These are phyloP conservation scores for Dimargaris xerosporica DNA, from an alignment of 192 early-diverging fungal species.

Conservation along the genomic window DNA sequence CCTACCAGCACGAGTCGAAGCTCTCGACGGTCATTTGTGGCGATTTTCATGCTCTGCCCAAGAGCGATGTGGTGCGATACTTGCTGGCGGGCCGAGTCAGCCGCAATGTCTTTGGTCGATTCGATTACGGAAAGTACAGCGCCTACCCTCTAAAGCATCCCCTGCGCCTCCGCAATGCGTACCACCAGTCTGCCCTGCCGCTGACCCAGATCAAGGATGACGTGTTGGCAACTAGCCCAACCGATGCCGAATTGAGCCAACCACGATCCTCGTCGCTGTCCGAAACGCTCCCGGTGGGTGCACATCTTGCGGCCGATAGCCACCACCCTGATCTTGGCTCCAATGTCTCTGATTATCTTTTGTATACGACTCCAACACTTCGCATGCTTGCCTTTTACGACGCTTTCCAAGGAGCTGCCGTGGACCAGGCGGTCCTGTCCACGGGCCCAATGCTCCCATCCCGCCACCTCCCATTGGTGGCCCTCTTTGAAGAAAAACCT, in stretches of 20 bases:
- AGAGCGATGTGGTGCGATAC: conserved; percentile 11
- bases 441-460: too few relatives aligned
- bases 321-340: not conserved
- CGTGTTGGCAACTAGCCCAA: not conserved
- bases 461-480: conserved; percentile 8
- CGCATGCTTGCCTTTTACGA: conserved; percentile 13
- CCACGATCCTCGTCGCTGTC: too few relatives aligned
- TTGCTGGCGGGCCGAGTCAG: conserved; percentile 11
- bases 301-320: not conserved
- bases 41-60: conserved; percentile 9
- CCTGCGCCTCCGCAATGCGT: conserved; percentile 8
- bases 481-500: conserved; percentile 10
- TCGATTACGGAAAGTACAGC: conserved; percentile 9
- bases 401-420: not conserved
- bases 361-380: conserved; percentile 10
- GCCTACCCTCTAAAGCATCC: conserved; percentile 10
- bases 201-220: not conserved
- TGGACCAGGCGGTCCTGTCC: too few relatives aligned
- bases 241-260: too few relatives aligned
- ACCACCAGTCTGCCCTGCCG: conserved; percentile 9
- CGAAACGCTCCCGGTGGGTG: too few relatives aligned
- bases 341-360: not conserved
- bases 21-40: conserved; percentile 6
- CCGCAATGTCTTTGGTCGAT: conserved; percentile 1
- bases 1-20: conserved; percentile 9